Conservation (phyloP, 371 early-diverging fungal species). For the Apophysomyces elegans region DNA sequence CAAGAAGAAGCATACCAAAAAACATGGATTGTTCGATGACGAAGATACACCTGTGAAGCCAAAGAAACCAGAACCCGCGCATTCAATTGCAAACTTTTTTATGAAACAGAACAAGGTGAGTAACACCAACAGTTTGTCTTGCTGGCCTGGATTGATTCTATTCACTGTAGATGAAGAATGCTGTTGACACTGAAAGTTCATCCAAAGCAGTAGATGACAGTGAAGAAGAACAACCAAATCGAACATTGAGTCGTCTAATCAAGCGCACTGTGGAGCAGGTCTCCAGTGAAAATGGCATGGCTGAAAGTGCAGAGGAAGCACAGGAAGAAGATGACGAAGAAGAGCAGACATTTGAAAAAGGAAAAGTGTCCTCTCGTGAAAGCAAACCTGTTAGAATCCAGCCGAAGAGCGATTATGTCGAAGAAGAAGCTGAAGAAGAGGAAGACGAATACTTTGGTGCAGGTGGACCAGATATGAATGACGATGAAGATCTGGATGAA, state of each 20-base stretch:
- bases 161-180: conserved; percentile 5
- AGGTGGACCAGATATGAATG: conserved; percentile 42
- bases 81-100: conserved; percentile 34
- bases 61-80: conserved; percentile 25
- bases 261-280: conserved; percentile 19
- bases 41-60: conserved; percentile 10
- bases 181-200: not conserved
- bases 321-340: conserved; percentile 21
- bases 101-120: conserved; percentile 16
- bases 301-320: conserved; percentile 16
- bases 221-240: not conserved
- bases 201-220: conserved; percentile 4
- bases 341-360: not conserved
- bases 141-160: not conserved
- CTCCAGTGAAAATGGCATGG: conserved; percentile 10
- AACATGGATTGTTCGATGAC: not conserved
- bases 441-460: conserved; percentile 54
- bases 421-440: conserved; percentile 55
- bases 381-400: conserved; percentile 4
- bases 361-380: not conserved
- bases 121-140: not conserved
- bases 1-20: not conserved
- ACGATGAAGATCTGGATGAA: conserved; percentile 42
- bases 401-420: conserved; percentile 34
- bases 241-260: conserved; percentile 26